Base-by-base conservation (phyloP, 768 basidiomycete species). In the Mycena chlorophos region DNA sequence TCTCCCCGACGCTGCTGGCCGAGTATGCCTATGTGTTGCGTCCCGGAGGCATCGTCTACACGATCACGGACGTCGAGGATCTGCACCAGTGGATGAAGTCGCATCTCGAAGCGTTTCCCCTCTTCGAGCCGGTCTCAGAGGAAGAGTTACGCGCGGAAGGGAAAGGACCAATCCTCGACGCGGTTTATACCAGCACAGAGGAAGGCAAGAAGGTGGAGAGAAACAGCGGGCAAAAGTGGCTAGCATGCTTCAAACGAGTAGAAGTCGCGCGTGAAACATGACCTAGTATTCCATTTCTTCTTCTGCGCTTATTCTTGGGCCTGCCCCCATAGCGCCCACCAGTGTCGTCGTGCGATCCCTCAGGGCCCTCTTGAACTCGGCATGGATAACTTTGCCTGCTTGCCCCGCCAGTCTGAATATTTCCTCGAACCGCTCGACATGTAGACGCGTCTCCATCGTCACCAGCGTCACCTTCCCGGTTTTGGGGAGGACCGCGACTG, bases 201-300 rank as follows among this genome's bases (percentile, higher is more conserved):
- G 97, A 99, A 72, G 96, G 97, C 4, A 92, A 87, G 71, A 99
- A 99, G 70, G 97, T 98, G 0, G 91, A 91, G 69, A 77, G 96
- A 68, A 98, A 97, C 67, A 77, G 79, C 19, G 94, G 94, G 23
- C 81, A 89, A 43, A 98, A 98, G 71, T 95, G 88, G 87, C 79
- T 50, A 6, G 45, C 45, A 10, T 46, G 45, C n/a, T 46, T 46
- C 45, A 46, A 46, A 46, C 45, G 45, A 25, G 25, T 46, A 46
- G 23, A 46, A 46, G 26, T 46, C 22, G 45, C 22, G 51, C 51
- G 59, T 22, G 28, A 57, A 28, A 17, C 37, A 61, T 48, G 52
- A 55, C 64, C 63, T 55, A 64, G 58, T 71, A 71, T 60, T 71
- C 67, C 72, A 73, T 73, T 61, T 70, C 66, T 19, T 67, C 71